A percentile compares a stretch with the other conserved stretches of the same genome.
Conservation (phyloP, 805 yeast genomes). For the Lipomyces japonicus region DNA sequence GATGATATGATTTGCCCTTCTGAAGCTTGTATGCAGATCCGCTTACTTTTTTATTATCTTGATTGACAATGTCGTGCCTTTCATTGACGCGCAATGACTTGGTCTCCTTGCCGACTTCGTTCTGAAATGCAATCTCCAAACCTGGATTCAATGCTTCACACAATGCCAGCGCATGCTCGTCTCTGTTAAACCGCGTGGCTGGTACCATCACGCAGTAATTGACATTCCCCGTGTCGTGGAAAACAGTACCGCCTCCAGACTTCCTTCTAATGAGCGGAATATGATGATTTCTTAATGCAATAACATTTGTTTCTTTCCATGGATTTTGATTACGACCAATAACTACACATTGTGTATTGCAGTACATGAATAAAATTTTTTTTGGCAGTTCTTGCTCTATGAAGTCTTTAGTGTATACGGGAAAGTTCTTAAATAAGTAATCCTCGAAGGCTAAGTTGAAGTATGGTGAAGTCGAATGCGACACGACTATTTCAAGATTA, state of each 20-base stretch:
- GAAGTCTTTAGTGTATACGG: conserved; percentile 36
- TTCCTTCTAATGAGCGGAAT: conserved; percentile 72
- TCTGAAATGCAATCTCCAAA: not conserved
- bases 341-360: conserved; percentile 81
- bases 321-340: conserved; percentile 96
- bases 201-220: conserved; percentile 80
- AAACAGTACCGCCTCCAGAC: conserved; percentile 97
- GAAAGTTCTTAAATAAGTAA: conserved; percentile 64
- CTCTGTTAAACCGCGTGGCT: conserved; percentile 59
- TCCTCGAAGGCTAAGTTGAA: conserved; percentile 79
- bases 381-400: conserved; percentile 23
- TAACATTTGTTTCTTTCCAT: conserved; percentile 76
- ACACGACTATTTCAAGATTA: conserved; percentile 53
- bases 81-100: conserved; percentile 59
- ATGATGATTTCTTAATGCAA: conserved; percentile 46
- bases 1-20: conserved; percentile 80
- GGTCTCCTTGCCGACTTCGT: conserved; percentile 14
- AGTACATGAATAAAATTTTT: conserved; percentile 65
- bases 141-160: conserved; percentile 40
- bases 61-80: conserved; percentile 74
- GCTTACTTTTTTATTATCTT: conserved; percentile 56
- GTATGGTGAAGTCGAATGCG: conserved; percentile 62
- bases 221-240: conserved; percentile 85
- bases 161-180: conserved; percentile 48
- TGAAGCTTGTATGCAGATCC: conserved; percentile 92